Evolutionary conservation across 768 basidiomycete species (phyloP), one percentile per base, ranked within the genome.

Genomic region (Guyanaporus albipodus): DNA sequence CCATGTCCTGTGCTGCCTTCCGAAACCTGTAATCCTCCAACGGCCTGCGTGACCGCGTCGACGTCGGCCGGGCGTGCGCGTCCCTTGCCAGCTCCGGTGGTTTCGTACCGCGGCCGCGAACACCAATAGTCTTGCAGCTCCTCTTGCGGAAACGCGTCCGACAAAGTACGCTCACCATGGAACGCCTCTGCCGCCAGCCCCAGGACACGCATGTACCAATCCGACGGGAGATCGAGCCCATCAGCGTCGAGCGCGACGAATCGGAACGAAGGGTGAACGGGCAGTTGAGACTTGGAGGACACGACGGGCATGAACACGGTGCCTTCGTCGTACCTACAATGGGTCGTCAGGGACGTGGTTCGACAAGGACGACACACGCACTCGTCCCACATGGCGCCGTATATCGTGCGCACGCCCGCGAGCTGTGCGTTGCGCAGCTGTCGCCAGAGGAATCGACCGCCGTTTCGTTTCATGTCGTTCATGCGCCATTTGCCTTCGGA

Each of bases 381-480:
- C 83, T 90, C 89, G 57, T 91, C 89, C 87, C 89, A 91, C 87
- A 90, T 91, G 7, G 87, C 87, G 19, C 84, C 83, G 52, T 91
- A 91, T 43, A 90, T 76, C 7, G 69, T 82, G 17, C 79, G 76
- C 7, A 77, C 80, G 23, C 84, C 80, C 23, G 75, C 74, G 36
- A 73, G 70, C 22, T 75, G 76, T 11, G 80, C 83, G 57, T 90
- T 83, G 69, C 75, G 79, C 6, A 91, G 69, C 61, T 91, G 88
- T 46, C 79, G 73, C 85, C 87, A 92, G 38, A 92, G 60, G 64
- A 91, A 91, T 23, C 73, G 75, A 1, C 90, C 90, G 4, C 87
- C 86, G 18, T 82, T 74, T 4, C 90, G 74, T 35, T 76, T 80
- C 46, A 82, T 85, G 46, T 77, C 80, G 55, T 92, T 91, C 64